Evolutionary conservation across 768 basidiomycete genomes (phyloP), one percentile per base, ranked within the genome.

Genomic region (Termitomyces sp.): DNA sequence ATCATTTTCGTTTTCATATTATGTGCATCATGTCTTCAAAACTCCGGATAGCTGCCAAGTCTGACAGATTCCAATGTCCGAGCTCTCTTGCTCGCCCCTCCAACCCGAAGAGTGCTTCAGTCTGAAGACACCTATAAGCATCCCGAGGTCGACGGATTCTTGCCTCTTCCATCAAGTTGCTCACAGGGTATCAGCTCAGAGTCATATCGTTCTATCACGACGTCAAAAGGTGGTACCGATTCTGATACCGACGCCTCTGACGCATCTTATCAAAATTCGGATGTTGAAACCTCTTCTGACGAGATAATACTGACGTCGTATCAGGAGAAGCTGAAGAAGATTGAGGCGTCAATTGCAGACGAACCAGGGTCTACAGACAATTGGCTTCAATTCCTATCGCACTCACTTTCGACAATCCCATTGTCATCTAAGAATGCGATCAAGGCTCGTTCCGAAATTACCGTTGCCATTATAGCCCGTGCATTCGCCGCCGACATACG

Each of bases 381-480:
- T 11, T 93, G 91, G 91, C 66, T 89, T 17, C 70, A 77, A 4
- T 71, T 91, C 19, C 67, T 91, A 15, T 76, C 80, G 2, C 81
- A 84, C 49, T 83, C 84, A 2, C 70, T 90, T 28, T 82, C 82
- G 0, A 77, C 78, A 8, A 75, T 87, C 40, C 86, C 89, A 1
- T 56, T 77, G 8, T 70, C 73, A 2, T 85, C 88, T 1, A 90
- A 87, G 68, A 88, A 90, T 65, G 80, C 87, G 5, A 70, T 73
- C 11, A 83, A 78, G 66, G 78, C 82, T 28, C 84, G 87, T 17
- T 78, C 85, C 0, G 90, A 93, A 60, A 83, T 91, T 54, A 71
- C 87, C 2, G 62, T 87, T 15, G 81, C 90, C 3, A 73, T 93
- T 30, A 73, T 92, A 30, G 66, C 74, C 0, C 85, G 86, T 42